Percentiles rank a stretch among this genome's conserved stretches.
Evolutionary conservation across 345 rosid species (phyloP).

Genomic region (Salix udensis): DNA sequence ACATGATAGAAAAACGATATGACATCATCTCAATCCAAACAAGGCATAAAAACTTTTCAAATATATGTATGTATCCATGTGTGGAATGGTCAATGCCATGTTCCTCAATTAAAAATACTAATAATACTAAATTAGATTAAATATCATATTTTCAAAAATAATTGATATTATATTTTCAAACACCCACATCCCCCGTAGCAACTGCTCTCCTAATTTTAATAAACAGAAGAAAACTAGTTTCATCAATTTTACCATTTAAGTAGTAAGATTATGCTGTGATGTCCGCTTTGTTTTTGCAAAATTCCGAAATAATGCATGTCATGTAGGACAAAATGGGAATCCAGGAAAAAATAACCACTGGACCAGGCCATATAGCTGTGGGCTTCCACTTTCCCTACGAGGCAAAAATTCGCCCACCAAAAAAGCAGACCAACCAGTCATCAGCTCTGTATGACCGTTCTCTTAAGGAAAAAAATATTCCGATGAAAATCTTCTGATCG

Average conservation of each 20-base stretch:
- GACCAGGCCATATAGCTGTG: neutral
- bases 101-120: no score
- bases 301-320: neutral
- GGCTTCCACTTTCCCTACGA: neutral
- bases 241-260: no score
- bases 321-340: neutral
- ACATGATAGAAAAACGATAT: neutral
- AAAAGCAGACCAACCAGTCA: slow-evolving; percentile 6
- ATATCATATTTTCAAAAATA: no score
- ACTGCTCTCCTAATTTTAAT: neutral
- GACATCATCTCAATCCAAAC: neutral
- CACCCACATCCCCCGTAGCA: neutral
- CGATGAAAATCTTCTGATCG: neutral
- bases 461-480: neutral
- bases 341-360: neutral
- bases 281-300: neutral
- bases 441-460: slow-evolving; percentile 3
- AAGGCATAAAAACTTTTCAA: no score
- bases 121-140: no score
- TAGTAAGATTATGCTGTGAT: neutral
- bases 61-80: no score
- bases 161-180: no score
- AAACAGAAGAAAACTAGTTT: no score
- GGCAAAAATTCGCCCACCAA: neutral
- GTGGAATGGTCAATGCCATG: neutral